These are phyloP conservation scores for Ascochyta koolunga DNA, from an alignment of 2,329 filamentous ascomycete species.

Conservation along the genomic window DNA sequence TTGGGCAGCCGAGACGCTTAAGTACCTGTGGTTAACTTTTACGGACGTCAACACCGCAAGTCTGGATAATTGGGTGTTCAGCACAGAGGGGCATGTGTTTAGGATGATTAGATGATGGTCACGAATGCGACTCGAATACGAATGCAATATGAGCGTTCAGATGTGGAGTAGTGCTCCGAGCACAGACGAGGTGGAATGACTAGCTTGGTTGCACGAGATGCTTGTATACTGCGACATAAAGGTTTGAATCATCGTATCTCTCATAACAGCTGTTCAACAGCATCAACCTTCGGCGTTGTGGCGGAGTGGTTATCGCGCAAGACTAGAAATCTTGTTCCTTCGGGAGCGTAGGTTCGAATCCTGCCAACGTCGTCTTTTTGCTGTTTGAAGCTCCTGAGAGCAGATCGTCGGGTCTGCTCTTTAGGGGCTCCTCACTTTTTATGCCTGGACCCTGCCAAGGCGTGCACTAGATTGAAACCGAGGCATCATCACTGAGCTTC, in stretches of 20 bases:
- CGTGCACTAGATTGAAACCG: neutral
- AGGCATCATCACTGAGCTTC: neutral
- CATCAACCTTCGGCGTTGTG: slow-evolving; percentile 38
- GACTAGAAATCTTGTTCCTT: slow-evolving; percentile 53
- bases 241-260: rapidly evolving
- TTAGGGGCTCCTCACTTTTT: neutral
- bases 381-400: neutral
- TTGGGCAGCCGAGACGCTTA: slow-evolving; percentile 50
- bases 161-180: neutral
- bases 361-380: slow-evolving; percentile 46
- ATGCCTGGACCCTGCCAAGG: neutral
- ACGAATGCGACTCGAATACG: neutral
- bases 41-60: slow-evolving; percentile 43
- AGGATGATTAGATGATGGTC: slow-evolving; percentile 43
- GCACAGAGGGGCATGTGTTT: slow-evolving; percentile 51
- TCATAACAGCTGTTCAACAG: slow-evolving; percentile 8
- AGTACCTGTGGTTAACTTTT: slow-evolving; percentile 51
- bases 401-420: no score
- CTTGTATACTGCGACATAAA: neutral
- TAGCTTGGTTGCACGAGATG: neutral
- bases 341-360: slow-evolving; percentile 51
- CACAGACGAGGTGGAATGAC: neutral
- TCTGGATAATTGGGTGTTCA: slow-evolving; percentile 53
- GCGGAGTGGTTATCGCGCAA: slow-evolving; percentile 53
- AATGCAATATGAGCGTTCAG: neutral